phyloP scores from a whole-genome alignment of 371 early-diverging fungal genomes.

The Fennellomyces sp. region DNA sequence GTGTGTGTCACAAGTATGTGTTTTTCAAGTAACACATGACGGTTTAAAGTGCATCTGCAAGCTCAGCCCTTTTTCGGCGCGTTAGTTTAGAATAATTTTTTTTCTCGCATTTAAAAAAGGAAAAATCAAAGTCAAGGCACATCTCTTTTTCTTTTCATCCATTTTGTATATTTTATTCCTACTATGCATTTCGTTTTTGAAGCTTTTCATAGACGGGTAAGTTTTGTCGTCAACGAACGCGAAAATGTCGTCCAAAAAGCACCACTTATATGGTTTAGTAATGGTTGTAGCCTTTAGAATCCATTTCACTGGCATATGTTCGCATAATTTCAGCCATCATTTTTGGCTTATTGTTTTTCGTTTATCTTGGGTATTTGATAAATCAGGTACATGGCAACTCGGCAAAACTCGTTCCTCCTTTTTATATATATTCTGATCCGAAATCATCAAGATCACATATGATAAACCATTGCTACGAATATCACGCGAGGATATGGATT shows the following conservation, averaged over 20 bases:
- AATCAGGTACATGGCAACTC: conserved; percentile 18
- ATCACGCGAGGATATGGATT: conserved; percentile 27
- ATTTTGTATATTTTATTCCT: background rate
- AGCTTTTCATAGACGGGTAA: conserved; percentile 42
- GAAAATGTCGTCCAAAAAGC: background rate
- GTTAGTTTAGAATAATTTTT: background rate
- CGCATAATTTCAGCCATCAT: conserved; percentile 28
- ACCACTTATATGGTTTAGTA: background rate
- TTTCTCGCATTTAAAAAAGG: background rate
- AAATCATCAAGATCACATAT: conserved; percentile 28
- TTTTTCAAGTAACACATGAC: too few relatives aligned
- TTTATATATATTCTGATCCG: background rate
- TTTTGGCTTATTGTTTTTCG: conserved; percentile 29
- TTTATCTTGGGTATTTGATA: conserved; percentile 34
- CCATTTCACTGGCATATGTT: conserved; percentile 25
- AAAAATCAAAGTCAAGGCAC: background rate
- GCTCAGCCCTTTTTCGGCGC: background rate
- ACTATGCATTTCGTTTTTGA: conserved; percentile 46
- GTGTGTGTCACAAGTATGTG: too few relatives aligned
- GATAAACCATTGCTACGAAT: conserved; percentile 37
- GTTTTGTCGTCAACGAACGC: background rate
- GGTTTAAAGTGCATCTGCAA: too few relatives aligned
- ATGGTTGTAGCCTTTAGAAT: conserved; percentile 33
- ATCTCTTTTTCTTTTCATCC: conserved; percentile 7
- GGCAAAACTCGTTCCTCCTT: background rate